Percentiles rank a stretch among this genome's conserved stretches.
phyloP scores from a whole-genome alignment of 2,329 filamentous ascomycete species.

The Ramularia collo-cygni region DNA sequence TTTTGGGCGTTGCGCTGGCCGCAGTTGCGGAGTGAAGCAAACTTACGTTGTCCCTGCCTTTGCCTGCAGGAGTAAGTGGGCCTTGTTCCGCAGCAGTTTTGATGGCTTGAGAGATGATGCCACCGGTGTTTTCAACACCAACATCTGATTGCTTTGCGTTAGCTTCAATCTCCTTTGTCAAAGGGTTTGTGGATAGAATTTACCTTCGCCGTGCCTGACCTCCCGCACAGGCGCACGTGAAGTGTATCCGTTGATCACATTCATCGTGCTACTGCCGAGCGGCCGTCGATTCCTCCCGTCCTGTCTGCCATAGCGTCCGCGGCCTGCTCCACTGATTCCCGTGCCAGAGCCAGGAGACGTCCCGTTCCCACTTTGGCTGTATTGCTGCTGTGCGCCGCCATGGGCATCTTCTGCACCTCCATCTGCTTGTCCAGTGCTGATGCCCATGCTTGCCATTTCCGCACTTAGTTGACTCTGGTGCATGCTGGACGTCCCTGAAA shows the following conservation, averaged over 20 bases:
- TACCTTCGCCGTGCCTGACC: constrained; percentile 19
- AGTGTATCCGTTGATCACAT: constrained; percentile 37
- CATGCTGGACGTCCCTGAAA: constrained; percentile 63
- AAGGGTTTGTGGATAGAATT: constrained; percentile 6
- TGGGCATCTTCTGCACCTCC: constrained; percentile 38
- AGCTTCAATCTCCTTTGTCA: constrained; percentile 1
- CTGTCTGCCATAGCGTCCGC: constrained; percentile 71
- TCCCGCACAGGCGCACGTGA: constrained; percentile 17
- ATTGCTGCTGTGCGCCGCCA: constrained; percentile 41
- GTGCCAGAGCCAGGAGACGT: constrained; percentile 40
- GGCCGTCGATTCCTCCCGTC: constrained; percentile 37
- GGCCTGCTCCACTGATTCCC: constrained; percentile 76
- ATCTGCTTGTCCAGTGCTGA: constrained; percentile 40
- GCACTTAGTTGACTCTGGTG: constrained; percentile 54
- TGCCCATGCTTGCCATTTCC: constrained; percentile 59
- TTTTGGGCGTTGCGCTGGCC: constrained; percentile 59
- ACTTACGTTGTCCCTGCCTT: constrained; percentile 68
- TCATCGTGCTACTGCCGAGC: constrained; percentile 35
- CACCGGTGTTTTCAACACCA: constrained; percentile 36
- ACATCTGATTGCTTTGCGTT: constrained; percentile 38
- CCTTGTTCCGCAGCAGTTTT: constrained; percentile 73
- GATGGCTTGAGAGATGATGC: constrained; percentile 88
- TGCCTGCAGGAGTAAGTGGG: constrained; percentile 49
- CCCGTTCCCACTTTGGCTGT: constrained; percentile 50
- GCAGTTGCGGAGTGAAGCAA: constrained; percentile 58